Percentiles rank a stretch among this genome's conserved stretches.
phyloP scores from a whole-genome alignment of 2,329 filamentous ascomycete species.

The Dactylellina haptotyla region DNA sequence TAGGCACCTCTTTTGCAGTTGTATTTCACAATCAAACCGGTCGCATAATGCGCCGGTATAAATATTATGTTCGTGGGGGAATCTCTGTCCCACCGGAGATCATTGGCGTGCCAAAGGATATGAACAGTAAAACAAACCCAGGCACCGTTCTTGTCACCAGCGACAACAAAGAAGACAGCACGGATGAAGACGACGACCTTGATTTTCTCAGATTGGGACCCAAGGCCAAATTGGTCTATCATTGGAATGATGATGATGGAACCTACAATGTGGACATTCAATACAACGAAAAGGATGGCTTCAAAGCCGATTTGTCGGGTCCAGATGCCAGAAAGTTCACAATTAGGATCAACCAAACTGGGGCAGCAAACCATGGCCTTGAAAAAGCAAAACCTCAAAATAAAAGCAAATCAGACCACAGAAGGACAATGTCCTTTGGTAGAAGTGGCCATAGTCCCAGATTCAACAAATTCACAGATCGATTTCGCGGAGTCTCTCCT shows the following conservation, averaged over 20 bases:
- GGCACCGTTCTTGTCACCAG: slow-evolving; percentile 41
- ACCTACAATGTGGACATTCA: slow-evolving; percentile 42
- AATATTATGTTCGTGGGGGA: slow-evolving; percentile 41
- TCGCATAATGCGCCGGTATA: slow-evolving; percentile 43
- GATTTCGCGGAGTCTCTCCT: slow-evolving; percentile 2
- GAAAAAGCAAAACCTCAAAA: not conserved
- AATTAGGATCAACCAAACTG: slow-evolving; percentile 39
- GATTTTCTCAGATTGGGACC: slow-evolving; percentile 33
- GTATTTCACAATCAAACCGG: slow-evolving; percentile 46
- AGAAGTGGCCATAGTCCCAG: not conserved
- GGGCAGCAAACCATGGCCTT: slow-evolving; percentile 15
- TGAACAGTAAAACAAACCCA: slow-evolving; percentile 3
- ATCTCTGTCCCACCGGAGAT: slow-evolving; percentile 40
- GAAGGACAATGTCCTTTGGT: slow-evolving; percentile 15
- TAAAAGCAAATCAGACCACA: slow-evolving; percentile 15
- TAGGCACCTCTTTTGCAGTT: slow-evolving; percentile 39
- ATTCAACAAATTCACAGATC: slow-evolving; percentile 19
- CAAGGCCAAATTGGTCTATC: slow-evolving; percentile 41
- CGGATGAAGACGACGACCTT: slow-evolving; percentile 39
- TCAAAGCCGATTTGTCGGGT: slow-evolving; percentile 34
- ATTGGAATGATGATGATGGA: slow-evolving; percentile 47
- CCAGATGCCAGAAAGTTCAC: slow-evolving; percentile 41
- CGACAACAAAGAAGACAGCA: slow-evolving; percentile 46
- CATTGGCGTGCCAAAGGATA: slow-evolving; percentile 35
- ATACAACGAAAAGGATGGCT: slow-evolving; percentile 47